Base-by-base conservation (phyloP, 169 alveolate genomes). In the Plasmodium malariae region DNA sequence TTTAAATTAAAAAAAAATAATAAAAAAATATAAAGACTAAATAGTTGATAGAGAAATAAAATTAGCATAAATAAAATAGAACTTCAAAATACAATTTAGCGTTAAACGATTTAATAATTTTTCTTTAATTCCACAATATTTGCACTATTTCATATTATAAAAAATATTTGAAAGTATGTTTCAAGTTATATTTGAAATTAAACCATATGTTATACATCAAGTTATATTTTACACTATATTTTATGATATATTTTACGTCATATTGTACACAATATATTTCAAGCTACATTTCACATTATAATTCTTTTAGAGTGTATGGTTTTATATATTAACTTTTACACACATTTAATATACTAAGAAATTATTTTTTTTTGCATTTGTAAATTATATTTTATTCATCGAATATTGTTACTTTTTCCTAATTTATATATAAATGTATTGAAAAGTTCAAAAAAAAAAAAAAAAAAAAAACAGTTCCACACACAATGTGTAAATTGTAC, bases 21-120 rank as follows among this genome's bases (percentile, higher is more conserved):
- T 67, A 43, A 67, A 37, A 67, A 67, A 17, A 26, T 17, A 67
- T 67, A 67, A 26, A 37, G 74, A 67, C 40, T 26, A 67, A 30
- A 67, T 6, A 26, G 11, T 28, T 67, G 17, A 36, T 19, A 12
- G 74, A 34, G 74, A 67, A 48, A 67, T 67, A 17, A 21, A 67
- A 37, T 37, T 67, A n/a, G 57, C 19, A 40, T 40, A 40, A 6
- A 40, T 40, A 40, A 40, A 40, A 5, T 6, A 40, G 5, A 5
- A 40, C 51, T 9, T 9, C 9, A 40, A 40, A 40, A 40, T 40
- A 9, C 51, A 6, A 40, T 40, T 40, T 40, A 6, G 51, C 51
- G 9, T 6, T 40, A 40, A 6, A 6, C 51, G n/a, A n/a, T n/a
- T n/a, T n/a, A n/a, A n/a, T n/a, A n/a, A n/a, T n/a, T n/a, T n/a